Percentiles rank a stretch among this genome's conserved stretches.
These are phyloP conservation scores for Hanseniaspora meyeri DNA, from an alignment of 805 yeast species.

Conservation along the genomic window DNA sequence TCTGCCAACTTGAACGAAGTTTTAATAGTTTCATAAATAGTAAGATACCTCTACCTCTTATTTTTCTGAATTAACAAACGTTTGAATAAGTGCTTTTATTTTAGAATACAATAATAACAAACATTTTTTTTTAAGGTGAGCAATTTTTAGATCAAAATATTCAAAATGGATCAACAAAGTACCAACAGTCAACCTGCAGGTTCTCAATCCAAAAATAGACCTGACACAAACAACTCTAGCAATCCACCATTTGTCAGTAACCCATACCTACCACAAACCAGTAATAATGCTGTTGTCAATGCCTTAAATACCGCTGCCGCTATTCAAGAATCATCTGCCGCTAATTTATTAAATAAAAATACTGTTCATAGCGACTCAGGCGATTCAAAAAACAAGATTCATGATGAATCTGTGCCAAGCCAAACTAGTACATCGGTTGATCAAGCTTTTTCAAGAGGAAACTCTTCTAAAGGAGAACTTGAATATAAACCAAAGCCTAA, in stretches of 20 bases:
- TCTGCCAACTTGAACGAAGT: neutral
- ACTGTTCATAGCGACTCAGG: neutral
- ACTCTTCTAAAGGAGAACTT: neutral
- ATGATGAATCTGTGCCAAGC: neutral
- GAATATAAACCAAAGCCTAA: neutral
- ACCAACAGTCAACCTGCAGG: neutral
- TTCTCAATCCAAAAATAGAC: neutral
- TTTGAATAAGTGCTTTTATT: no score
- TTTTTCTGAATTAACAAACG: no score
- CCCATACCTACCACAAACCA: neutral
- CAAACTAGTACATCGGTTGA: neutral
- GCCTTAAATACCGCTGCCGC: slow-evolving; percentile 13
- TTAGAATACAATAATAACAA: no score
- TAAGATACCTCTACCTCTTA: no score
- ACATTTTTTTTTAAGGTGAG: no score
- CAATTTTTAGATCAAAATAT: neutral
- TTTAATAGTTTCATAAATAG: no score
- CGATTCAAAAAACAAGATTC: neutral
- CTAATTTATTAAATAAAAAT: neutral
- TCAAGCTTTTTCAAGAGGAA: neutral
- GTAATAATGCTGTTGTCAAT: slow-evolving; percentile 8
- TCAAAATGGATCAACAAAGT: neutral
- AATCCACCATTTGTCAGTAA: neutral
- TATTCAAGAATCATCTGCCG: slow-evolving; percentile 11
- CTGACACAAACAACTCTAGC: neutral